phyloP scores from a whole-genome alignment of 768 basidiomycete genomes.

The Trametes cubensis region DNA sequence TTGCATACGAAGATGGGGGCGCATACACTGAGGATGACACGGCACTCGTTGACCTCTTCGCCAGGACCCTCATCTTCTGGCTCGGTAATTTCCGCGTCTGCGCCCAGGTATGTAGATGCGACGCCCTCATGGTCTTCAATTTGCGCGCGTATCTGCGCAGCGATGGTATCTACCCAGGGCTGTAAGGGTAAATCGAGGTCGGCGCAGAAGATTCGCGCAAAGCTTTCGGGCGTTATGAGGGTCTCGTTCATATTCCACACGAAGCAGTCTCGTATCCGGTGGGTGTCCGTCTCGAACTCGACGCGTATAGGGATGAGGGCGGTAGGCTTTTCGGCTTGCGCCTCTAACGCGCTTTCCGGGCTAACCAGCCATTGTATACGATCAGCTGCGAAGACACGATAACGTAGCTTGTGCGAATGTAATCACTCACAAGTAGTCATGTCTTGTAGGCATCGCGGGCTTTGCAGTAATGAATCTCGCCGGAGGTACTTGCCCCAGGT shows the following conservation, averaged over 20 bases:
- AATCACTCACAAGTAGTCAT: conserved; percentile 73
- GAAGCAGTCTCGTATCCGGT: conserved; percentile 92
- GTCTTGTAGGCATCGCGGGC: conserved; percentile 57
- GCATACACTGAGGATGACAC: conserved; percentile 78
- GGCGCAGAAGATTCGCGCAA: conserved; percentile 84
- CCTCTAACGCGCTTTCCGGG: conserved; percentile 62
- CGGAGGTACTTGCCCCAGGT: conserved; percentile 85
- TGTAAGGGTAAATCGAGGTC: conserved; percentile 78
- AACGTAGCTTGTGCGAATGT: not conserved
- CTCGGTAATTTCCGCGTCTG: conserved; percentile 55
- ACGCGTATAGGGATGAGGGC: conserved; percentile 90
- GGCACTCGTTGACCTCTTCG: conserved; percentile 74
- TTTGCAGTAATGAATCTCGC: conserved; percentile 71
- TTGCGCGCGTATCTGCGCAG: conserved; percentile 87
- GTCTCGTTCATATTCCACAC: conserved; percentile 93
- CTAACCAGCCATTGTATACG: conserved; percentile 40
- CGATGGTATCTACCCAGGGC: conserved; percentile 76
- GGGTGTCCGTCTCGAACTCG: conserved; percentile 91
- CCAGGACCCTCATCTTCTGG: conserved; percentile 48
- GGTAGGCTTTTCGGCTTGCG: conserved; percentile 56
- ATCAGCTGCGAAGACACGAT: not conserved
- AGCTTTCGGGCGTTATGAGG: conserved; percentile 82
- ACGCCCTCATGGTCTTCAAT: conserved; percentile 88
- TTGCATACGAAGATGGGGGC: conserved; percentile 2
- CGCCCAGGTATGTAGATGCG: conserved; percentile 72